Percentiles rank a stretch among this genome's conserved stretches.
phyloP scores from a whole-genome alignment of 108 stramenopile genomes.

The Cylindrotheca fusiformis region DNA sequence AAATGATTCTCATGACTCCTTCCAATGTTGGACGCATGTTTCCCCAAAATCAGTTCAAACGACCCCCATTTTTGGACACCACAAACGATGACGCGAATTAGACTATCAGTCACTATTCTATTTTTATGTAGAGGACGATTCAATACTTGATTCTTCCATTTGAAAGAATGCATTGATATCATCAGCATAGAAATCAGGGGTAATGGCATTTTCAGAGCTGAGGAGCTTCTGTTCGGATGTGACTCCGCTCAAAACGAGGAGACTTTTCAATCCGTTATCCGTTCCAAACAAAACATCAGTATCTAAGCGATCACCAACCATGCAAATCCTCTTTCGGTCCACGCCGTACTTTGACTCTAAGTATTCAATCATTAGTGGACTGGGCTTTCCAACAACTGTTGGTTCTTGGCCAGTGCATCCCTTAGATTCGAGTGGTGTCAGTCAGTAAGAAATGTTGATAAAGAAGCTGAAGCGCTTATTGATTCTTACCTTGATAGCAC shows the following conservation, averaged over 20 bases:
- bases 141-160: slow-evolving; percentile 1
- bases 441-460: not conserved
- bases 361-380: slow-evolving; percentile 98
- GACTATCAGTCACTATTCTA: no score
- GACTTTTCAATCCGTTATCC: slow-evolving; percentile 94
- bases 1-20: no score
- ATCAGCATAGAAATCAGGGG: slow-evolving; percentile 95
- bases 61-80: no score
- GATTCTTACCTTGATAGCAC: slow-evolving; percentile 31
- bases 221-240: slow-evolving; percentile 92
- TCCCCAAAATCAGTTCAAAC: no score
- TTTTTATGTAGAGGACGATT: no score
- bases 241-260: slow-evolving; percentile 94
- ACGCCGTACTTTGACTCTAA: slow-evolving; percentile 83
- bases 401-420: slow-evolving; percentile 98
- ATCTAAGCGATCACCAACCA: slow-evolving; percentile 99
- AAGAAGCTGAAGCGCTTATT: not conserved
- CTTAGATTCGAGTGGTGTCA: slow-evolving; percentile 62
- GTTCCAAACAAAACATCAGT: slow-evolving; percentile 97
- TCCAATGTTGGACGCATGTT: no score
- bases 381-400: slow-evolving; percentile 95
- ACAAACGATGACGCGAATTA: no score
- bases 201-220: slow-evolving; percentile 86
- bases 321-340: slow-evolving; percentile 83
- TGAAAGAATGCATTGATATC: slow-evolving; percentile 91